Conservation (phyloP, 225 moss, liverwort and hornwort genomes). For the Bryum argenteum region DNA sequence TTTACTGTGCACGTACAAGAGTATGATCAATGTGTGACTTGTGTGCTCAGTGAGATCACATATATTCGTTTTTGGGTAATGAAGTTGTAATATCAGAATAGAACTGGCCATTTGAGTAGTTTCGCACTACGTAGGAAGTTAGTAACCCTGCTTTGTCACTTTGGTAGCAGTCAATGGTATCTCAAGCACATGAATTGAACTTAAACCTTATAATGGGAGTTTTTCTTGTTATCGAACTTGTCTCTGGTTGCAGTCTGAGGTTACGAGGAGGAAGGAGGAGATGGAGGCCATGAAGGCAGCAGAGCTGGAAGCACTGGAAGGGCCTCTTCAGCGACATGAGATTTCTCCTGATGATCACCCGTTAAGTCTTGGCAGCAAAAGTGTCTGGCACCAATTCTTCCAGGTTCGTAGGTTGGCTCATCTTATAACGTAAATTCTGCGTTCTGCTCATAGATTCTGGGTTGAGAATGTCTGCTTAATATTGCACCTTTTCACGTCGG, state of each 20-base stretch:
- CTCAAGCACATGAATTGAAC: background rate
- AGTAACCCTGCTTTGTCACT: background rate
- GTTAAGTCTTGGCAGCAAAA: slow-evolving; percentile 82
- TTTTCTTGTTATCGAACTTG: slow-evolving; percentile 18
- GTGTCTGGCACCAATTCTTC: slow-evolving; percentile 96
- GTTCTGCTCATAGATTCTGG: background rate
- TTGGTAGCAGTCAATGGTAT: slow-evolving; percentile 9
- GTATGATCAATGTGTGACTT: background rate
- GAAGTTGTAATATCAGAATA: background rate
- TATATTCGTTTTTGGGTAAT: background rate
- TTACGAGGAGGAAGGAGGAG: slow-evolving; percentile 83
- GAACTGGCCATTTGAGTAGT: slow-evolving; percentile 1
- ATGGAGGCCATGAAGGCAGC: slow-evolving; percentile 81
- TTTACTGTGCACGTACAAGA: background rate
- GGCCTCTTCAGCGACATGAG: slow-evolving; percentile 76
- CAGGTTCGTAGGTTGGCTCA: slow-evolving; percentile 49
- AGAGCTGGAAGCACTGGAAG: slow-evolving; percentile 70
- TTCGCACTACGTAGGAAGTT: background rate
- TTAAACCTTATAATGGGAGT: slow-evolving; percentile 1
- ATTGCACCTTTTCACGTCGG: slow-evolving; percentile 7
- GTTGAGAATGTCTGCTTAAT: background rate
- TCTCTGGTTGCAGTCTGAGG: slow-evolving; percentile 74
- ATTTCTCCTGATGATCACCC: slow-evolving; percentile 96
- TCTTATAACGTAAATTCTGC: background rate
- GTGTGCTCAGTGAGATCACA: background rate